Evolutionary conservation across 2,329 filamentous ascomycete species (phyloP), one percentile per base, ranked within the genome.

Genomic region (Fusarium veterinarium): DNA sequence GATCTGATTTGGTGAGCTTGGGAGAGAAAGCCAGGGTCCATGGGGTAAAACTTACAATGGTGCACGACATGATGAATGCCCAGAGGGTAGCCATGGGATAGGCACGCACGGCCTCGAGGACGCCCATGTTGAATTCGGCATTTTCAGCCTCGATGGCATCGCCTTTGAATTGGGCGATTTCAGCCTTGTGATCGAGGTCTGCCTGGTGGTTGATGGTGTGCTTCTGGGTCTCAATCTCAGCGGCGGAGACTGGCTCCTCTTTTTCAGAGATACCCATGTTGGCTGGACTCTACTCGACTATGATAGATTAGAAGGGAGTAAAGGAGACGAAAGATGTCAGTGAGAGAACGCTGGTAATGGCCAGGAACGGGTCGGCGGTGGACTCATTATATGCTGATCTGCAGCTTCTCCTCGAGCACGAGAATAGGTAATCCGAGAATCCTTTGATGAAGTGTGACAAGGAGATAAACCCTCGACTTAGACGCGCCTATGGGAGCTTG

Each of bases 1-100:
- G 62, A 86, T 83, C 84, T 86, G 17, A 2, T 12, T 5, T 28
- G 19, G 53, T 56, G 5, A 56, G 53, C n/a, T 14, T n/a, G 28
- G 25, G 5, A 16, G n/a, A 20, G 12, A 28, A 4, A 11, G 19
- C 5, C 0, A n/a, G 0, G 19, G 33, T 28, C 4, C 3, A 17
- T 17, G 12, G 9, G 8, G n/a, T 14, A 25, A 8, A 35, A 46
- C 30, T 56, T 28, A 56, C 38, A 33, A 56, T 56, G 5, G 53
- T 56, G 40, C 38, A 56, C 9, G 38, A 56, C 53, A 56, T 56
- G 12, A 56, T 25, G 38, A 56, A 56, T 12, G 53, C 53, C 53
- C 38, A 56, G 6, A 56, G 38, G 3, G 53, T 56, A 3, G 53
- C 53, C 53, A 56, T 56, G 1, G 53, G 53, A 17, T 45, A 56